A percentile compares a stretch with the other conserved stretches of the same genome.
phyloP scores from a whole-genome alignment of 176 grass and related monocot genomes.

The Coix lacrymajobi region DNA sequence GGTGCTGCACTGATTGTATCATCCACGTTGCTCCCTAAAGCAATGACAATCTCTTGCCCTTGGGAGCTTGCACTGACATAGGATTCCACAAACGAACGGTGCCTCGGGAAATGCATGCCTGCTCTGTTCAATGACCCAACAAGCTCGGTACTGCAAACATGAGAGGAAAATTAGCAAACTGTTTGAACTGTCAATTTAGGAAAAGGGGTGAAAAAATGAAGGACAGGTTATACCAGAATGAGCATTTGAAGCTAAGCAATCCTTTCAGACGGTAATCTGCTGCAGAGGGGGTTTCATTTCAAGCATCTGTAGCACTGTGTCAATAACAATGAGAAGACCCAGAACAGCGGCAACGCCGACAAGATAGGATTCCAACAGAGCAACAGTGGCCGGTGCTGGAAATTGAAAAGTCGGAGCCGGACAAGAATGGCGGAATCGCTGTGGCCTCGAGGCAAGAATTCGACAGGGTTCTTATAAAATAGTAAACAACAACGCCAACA shows the following conservation, averaged over 20 bases:
- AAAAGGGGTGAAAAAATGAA: background rate
- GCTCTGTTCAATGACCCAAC: background rate
- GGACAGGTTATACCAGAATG: background rate
- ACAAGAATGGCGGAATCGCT: background rate
- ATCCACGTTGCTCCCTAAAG: constrained; percentile 1
- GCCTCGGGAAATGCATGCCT: background rate
- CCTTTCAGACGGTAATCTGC: background rate
- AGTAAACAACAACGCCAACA: background rate
- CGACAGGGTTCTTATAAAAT: background rate
- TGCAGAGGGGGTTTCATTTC: background rate
- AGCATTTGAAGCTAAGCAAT: background rate
- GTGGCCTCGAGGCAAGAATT: background rate
- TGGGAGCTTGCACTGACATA: background rate
- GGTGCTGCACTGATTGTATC: background rate
- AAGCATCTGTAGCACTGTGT: background rate
- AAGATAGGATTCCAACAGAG: background rate
- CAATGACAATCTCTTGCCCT: background rate
- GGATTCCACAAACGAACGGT: background rate
- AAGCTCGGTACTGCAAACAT: background rate
- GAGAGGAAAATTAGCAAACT: background rate
- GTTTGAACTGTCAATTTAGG: background rate
- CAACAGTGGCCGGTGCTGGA: background rate
- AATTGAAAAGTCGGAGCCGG: background rate
- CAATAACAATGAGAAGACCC: background rate
- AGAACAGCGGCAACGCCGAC: background rate